phyloP scores from a whole-genome alignment of 2,329 filamentous ascomycete genomes.

The Colletotrichum sp. region DNA sequence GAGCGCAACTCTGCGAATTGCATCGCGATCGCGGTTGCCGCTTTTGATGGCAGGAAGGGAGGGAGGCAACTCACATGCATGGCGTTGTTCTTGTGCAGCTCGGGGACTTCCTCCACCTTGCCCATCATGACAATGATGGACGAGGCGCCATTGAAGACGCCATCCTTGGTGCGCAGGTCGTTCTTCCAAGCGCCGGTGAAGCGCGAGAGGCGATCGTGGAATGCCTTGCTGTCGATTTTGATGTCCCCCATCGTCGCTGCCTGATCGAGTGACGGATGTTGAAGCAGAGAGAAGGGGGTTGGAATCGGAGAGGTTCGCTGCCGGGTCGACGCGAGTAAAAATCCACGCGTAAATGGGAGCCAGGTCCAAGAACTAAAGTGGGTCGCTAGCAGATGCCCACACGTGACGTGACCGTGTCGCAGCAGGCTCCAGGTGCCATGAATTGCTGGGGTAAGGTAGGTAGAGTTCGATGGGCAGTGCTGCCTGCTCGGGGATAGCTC shows the following conservation, averaged over 20 bases:
- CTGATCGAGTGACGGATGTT: slow-evolving; percentile 25
- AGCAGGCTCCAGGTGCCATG: background rate
- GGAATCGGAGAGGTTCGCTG: slow-evolving; percentile 9
- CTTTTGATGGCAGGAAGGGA: slow-evolving; percentile 15
- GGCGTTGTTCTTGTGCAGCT: slow-evolving; percentile 95
- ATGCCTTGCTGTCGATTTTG: slow-evolving; percentile 91
- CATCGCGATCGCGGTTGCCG: background rate
- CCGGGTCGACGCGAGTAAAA: slow-evolving; percentile 41
- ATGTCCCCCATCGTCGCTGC: slow-evolving; percentile 74
- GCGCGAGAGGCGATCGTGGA: slow-evolving; percentile 90
- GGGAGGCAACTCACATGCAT: slow-evolving; percentile 75
- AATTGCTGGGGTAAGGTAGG: background rate
- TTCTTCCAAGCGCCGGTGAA: slow-evolving; percentile 94
- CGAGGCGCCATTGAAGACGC: slow-evolving; percentile 80
- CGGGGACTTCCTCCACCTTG: slow-evolving; percentile 87
- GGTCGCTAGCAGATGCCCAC: slow-evolving; percentile 13
- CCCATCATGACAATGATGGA: slow-evolving; percentile 93
- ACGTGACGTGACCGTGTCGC: slow-evolving; percentile 34
- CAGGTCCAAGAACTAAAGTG: background rate
- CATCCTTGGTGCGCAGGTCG: slow-evolving; percentile 86
- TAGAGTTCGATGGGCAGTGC: background rate
- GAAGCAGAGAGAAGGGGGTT: slow-evolving; percentile 8
- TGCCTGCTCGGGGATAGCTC: background rate
- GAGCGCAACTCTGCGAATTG: background rate
- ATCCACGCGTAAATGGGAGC: slow-evolving; percentile 45